Base-by-base conservation (phyloP, 106 monocot genomes). In the Apostasia ramifera region DNA sequence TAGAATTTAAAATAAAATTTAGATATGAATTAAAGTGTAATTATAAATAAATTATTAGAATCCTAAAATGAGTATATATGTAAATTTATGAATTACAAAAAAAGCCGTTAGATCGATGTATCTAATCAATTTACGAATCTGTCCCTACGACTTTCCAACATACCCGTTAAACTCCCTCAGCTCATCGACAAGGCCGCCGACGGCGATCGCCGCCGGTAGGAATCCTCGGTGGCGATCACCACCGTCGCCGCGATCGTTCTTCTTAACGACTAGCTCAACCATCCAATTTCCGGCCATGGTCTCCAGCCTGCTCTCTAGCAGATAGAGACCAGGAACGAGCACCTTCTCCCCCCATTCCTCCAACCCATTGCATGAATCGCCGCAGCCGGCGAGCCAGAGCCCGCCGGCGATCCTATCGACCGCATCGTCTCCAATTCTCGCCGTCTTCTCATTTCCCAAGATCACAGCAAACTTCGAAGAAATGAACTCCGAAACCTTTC, bases 291-390 rank as follows among this genome's bases (percentile, higher is more conserved):
- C 55, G 8, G 54, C 66, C 6, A 59, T 64, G 3, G 58, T 53
- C 15, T 62, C 67, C 54, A 59, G 40, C 14, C 76, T 71, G 8
- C 64, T 11, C 71, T 67, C 76, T 71, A 91, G 44, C 57, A 81
- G 73, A 51, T 73, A 46, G 42, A 91, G 57, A n/a, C 59, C 62
- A 0, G 91, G 94, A 0, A 67, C 76, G 45, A 91, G 38, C n/a
- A 88, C 81, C 8, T 39, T 80, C 45, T 87, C 83, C 1, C 71
- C 66, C 94, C 94, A 94, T 43, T 85, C 82, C 9, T 86, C 91
- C 53, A 88, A 64, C 4, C 50, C 40, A 6, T 59, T 40, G 59
- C 40, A 37, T 40, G 7, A 8, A 59, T 39, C 40, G 40, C 3
- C 61, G 0, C 61, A 44, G 10, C 77, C 77, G 8, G 65, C 46